Evolutionary conservation across 306 rosid species (phyloP), one percentile per base, ranked within the genome.

Genomic region (Dryas drummondii): DNA sequence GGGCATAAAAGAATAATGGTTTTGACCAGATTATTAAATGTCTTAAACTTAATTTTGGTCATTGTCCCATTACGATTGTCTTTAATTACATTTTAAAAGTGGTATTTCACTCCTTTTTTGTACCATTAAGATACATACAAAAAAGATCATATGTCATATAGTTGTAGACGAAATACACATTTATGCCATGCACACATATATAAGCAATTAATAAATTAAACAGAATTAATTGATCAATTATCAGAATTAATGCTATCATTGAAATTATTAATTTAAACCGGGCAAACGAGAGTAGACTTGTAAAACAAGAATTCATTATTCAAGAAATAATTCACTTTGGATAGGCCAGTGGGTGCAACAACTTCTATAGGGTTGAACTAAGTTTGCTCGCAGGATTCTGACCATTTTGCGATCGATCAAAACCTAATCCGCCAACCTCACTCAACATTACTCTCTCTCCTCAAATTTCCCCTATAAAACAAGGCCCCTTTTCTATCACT

Each of bases 261-360:
- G 50, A 66, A 77, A 83, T 3, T 0, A 83, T 3, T 0, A 79
- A 57, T 74, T 77, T 72, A 78, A 86, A 62, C 45, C 66, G 37
- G 37, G 37, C 37, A 32, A 32, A 11, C 17, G 62, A 78, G 16
- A 26, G 84, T 62, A 78, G 88, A 74, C 97, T 86, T 88, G 47
- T 7, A 64, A 81, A 83, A 66, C 78, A 94, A 90, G 94, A 82
- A 82, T 81, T 13, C 84, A 84, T 81, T 16, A 1, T 63, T 72
- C 7, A 52, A 62, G 75, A 84, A 76, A 76, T 66, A 48, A 82
- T 82, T 63, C 60, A 59, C 44, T 47, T 76, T 59, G 57, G 76
- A 78, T 75, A 73, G 85, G 68, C 81, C 73, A 90, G 97, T 91
- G 86, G 99, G 96, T 92, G 93, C 83, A 96, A 92, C 99, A 85